phyloP scores from a whole-genome alignment of 1,284 basidiomycete genomes.

The Boletus hoseneyae region DNA sequence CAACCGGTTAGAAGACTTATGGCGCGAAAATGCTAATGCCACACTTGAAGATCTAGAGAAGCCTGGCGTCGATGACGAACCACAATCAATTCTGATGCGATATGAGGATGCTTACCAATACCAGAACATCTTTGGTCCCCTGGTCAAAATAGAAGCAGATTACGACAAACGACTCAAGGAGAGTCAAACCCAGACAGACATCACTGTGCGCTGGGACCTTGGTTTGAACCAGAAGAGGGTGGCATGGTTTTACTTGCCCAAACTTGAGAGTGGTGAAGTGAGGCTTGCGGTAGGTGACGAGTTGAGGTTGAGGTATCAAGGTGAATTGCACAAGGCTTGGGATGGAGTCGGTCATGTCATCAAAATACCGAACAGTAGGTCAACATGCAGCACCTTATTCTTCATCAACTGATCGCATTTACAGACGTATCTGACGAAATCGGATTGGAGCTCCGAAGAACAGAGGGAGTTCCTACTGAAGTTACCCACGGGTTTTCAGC shows the following conservation, averaged over 20 bases:
- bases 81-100: conserved; percentile 83
- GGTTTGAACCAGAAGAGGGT: conserved; percentile 97
- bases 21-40: conserved; percentile 95
- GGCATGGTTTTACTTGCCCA: conserved; percentile 95
- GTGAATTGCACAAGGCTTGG: conserved; percentile 89
- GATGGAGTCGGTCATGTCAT: conserved; percentile 97
- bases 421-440: conserved; percentile 97
- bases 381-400: background rate
- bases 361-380: conserved; percentile 97
- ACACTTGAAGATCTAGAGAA: conserved; percentile 97
- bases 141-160: conserved; percentile 99
- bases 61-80: conserved; percentile 94
- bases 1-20: conserved; percentile 95
- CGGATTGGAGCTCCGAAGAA: conserved; percentile 85
- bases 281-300: conserved; percentile 97
- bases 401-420: conserved; percentile 19
- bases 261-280: conserved; percentile 97
- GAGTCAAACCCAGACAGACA: conserved; percentile 96
- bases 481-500: conserved; percentile 94
- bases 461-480: conserved; percentile 93
- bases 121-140: conserved; percentile 97
- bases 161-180: conserved; percentile 98
- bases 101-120: conserved; percentile 99
- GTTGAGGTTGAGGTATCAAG: conserved; percentile 84
- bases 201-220: conserved; percentile 95